phyloP scores from a whole-genome alignment of 2,329 filamentous ascomycete genomes.

The Beauveria brongniartii region DNA sequence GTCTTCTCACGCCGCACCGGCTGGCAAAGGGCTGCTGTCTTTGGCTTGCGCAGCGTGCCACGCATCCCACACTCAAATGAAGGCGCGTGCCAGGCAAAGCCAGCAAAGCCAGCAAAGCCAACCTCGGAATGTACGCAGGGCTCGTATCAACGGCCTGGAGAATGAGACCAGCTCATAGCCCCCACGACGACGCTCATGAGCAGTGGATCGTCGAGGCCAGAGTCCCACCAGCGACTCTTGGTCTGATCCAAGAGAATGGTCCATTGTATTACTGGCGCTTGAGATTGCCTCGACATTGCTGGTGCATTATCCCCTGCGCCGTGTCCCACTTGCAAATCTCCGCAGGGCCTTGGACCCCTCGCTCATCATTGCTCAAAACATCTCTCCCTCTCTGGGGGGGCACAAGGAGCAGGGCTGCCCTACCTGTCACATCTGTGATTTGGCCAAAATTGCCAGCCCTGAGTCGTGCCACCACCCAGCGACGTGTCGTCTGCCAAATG shows the following conservation, averaged over 20 bases:
- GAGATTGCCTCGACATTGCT: conserved; percentile 8
- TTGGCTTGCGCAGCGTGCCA: background rate
- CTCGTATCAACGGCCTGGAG: conserved; percentile 8
- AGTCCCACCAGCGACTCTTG: conserved; percentile 7
- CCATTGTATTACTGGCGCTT: conserved; percentile 5
- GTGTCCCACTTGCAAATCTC: conserved; percentile 12
- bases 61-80: background rate
- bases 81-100: background rate
- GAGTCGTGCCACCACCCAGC: conserved; percentile 4
- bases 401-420: conserved; percentile 2
- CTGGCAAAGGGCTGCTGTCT: background rate
- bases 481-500: conserved; percentile 1
- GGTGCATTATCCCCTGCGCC: background rate
- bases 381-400: background rate
- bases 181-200: conserved; percentile 5
- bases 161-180: conserved; percentile 9
- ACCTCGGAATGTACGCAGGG: background rate
- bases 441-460: background rate
- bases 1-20: background rate
- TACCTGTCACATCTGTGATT: background rate
- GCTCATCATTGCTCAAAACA: background rate
- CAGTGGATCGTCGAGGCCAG: conserved; percentile 6
- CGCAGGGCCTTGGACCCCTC: background rate
- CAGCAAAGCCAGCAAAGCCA: background rate
- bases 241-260: conserved; percentile 12